Percentiles rank a stretch among this genome's conserved stretches.
phyloP scores from a whole-genome alignment of 192 early-diverging fungal genomes.

The Rhizophagus clarus region DNA sequence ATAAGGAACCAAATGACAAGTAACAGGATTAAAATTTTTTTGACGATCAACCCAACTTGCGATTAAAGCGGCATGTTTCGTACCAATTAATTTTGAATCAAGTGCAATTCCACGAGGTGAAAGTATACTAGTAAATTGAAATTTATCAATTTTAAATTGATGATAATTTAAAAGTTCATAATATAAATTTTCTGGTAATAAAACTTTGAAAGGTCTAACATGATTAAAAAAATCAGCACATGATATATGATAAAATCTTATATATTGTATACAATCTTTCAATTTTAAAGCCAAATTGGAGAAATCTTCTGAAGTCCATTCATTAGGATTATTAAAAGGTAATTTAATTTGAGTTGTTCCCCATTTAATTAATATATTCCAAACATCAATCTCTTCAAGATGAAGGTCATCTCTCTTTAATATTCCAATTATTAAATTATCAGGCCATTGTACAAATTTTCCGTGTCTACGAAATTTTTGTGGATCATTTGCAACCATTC shows the following conservation, averaged over 20 bases:
- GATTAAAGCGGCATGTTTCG: constrained; percentile 14
- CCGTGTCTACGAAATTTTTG: not conserved
- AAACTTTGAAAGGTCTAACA: not conserved
- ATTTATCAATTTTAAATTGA: not conserved
- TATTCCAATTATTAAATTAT: not conserved
- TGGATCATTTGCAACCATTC: constrained; percentile 7
- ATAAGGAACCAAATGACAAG: constrained; percentile 1
- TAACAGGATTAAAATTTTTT: not conserved
- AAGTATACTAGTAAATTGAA: not conserved
- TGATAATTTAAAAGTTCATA: constrained; percentile 2
- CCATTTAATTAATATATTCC: constrained; percentile 18
- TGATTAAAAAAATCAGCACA: not conserved
- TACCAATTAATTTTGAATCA: constrained; percentile 1
- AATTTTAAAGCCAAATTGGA: not conserved
- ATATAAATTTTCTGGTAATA: constrained; percentile 6
- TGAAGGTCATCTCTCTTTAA: constrained; percentile 21
- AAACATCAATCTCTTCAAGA: constrained; percentile 29
- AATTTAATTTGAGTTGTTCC: constrained; percentile 3
- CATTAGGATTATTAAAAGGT: not conserved
- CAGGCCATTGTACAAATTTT: not conserved
- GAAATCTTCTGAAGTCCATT: constrained; percentile 19
- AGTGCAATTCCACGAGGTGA: not conserved
- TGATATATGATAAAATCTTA: not conserved
- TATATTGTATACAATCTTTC: not conserved
- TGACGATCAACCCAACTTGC: constrained; percentile 5